These are phyloP conservation scores for Blastocystis sp. DNA, from an alignment of 352 stramenopile species.

Conservation along the genomic window DNA sequence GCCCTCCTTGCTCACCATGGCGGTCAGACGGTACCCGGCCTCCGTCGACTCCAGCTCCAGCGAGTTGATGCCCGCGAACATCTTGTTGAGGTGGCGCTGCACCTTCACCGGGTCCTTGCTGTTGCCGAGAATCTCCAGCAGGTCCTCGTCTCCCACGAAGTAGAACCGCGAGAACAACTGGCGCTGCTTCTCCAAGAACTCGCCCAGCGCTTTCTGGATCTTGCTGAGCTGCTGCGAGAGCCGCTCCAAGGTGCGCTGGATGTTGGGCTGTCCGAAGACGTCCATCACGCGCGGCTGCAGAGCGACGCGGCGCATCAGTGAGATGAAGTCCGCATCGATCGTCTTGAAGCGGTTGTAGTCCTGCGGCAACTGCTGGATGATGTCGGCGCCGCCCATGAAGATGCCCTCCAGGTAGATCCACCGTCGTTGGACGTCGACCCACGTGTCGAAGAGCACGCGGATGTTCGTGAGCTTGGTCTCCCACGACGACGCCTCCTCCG, in stretches of 20 bases:
- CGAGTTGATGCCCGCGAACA: constrained; percentile 93
- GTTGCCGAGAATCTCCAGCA: constrained; percentile 99
- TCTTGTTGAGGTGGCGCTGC: constrained; percentile 88
- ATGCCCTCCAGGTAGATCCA: constrained; percentile 99
- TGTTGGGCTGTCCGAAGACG: constrained; percentile 63
- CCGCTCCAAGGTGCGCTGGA: constrained; percentile 79
- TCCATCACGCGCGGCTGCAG: constrained; percentile 90
- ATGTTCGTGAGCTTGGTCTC: constrained; percentile 92
- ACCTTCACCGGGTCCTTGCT: constrained; percentile 93
- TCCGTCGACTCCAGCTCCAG: constrained; percentile 68
- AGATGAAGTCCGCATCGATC: constrained; percentile 94
- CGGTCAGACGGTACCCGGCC: constrained; percentile 60
- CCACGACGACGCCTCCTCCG: constrained; percentile 88
- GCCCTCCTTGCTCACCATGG: constrained; percentile 95
- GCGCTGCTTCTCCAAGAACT: constrained; percentile 96
- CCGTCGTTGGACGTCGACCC: constrained; percentile 96
- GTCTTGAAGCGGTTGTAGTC: constrained; percentile 93
- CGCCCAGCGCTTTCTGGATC: constrained; percentile 96
- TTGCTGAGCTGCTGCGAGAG: constrained; percentile 92
- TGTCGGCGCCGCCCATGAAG: constrained; percentile 81
- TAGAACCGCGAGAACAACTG: constrained; percentile 87
- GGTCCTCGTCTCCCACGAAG: constrained; percentile 98
- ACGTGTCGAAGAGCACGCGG: constrained; percentile 89
- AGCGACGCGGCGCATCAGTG: constrained; percentile 89
- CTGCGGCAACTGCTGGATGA: constrained; percentile 93